phyloP scores from a whole-genome alignment of 2,329 filamentous ascomycete species.

The Anthostomella pinea region DNA sequence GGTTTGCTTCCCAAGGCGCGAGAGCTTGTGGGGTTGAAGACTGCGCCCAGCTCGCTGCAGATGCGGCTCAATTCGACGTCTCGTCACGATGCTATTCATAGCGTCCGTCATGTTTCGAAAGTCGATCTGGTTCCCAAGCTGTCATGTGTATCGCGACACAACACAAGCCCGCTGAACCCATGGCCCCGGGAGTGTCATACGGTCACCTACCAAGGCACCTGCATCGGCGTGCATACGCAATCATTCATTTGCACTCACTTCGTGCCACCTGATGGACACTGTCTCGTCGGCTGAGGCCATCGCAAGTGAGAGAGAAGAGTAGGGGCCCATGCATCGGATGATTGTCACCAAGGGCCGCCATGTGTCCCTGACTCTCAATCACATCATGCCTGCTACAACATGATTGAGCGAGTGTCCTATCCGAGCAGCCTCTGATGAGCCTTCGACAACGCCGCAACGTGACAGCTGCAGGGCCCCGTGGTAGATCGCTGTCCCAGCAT shows the following conservation, averaged over 20 bases:
- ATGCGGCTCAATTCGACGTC: slow-evolving; percentile 19
- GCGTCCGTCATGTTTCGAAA: slow-evolving; percentile 4
- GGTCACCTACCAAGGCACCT: too few species aligned
- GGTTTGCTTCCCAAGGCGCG: slow-evolving; percentile 6
- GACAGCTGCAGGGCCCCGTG: slow-evolving; percentile 1
- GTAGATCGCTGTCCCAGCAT: background rate
- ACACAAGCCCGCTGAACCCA: slow-evolving; percentile 7
- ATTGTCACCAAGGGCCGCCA: background rate
- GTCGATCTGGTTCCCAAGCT: slow-evolving; percentile 15
- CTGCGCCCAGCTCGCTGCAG: slow-evolving; percentile 10
- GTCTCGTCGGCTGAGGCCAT: too few species aligned
- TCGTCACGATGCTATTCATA: slow-evolving; percentile 21
- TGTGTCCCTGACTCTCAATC: background rate
- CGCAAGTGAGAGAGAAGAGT: background rate
- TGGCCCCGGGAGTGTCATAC: slow-evolving; percentile 5
- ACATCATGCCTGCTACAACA: slow-evolving; percentile 1
- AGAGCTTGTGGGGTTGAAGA: slow-evolving; percentile 7
- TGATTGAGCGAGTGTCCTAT: background rate
- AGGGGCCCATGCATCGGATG: too few species aligned
- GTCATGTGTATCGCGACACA: slow-evolving; percentile 15
- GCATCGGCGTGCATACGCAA: too few species aligned
- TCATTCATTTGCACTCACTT: too few species aligned
- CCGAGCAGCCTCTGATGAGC: background rate
- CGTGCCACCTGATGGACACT: too few species aligned
- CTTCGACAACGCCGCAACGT: background rate